Base-by-base conservation (phyloP, 805 yeast species). In the Candida vaughaniae region DNA sequence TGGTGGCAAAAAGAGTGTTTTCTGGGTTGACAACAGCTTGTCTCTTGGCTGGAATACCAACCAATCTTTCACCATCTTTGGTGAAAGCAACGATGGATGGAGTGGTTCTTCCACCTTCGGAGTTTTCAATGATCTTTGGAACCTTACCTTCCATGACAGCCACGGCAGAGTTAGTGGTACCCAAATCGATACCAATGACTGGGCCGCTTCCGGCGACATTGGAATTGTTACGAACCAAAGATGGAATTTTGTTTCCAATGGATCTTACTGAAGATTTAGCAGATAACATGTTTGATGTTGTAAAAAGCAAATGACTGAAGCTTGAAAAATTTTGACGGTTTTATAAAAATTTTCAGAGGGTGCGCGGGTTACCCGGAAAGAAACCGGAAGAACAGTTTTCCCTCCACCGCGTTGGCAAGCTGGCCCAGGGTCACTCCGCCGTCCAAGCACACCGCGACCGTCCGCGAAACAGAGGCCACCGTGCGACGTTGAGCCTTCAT, bases 61-160 rank as follows among this genome's bases (percentile, higher is more conserved):
- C 95, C 43, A 89, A 71, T 58, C 95, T 82, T 69, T 86, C 95
- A 42, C 91, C 93, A 42, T 85, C 93, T 62, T 83, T 82, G 49
- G 93, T 84, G 78, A 89, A 89, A 37, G 96, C 96, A 42, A 89
- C 96, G 29, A 89, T 87, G 23, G 97, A 90, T 22, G 97, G 96
- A 15, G 96, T 88, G 35, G 95, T 55, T 53, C 88, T 73, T 33
- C 77, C 71, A 62, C 90, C 90, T 64, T 81, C 86, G 43, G 78
- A 62, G 71, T 85, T 85, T 66, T 86, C 95, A 43, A 85, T 69
- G 45, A 85, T 87, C 64, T 77, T 78, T 41, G 95, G 91, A 42
- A 71, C 62, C 59, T 80, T 75, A 46, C 88, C 85, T 64, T 85
- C 90, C 80, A 86, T 78, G 37, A 85, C 66, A 37, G 95, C 95